Evolutionary conservation across 176 grass and related monocot genomes (phyloP).

Genomic region (Zea mays): Zm-B73-REFERENCE-NAM-5.0 NC_050100.1:208860501-208861000

Average conservation of each 20-base stretch:
- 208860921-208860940: slow-evolving; percentile 60
- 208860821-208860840: slow-evolving; percentile 61
- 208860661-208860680: neutral
- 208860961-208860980: slow-evolving; percentile 33
- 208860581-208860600: slow-evolving; percentile 28
- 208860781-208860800: slow-evolving; percentile 18
- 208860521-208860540: slow-evolving; percentile 37
- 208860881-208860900: slow-evolving; percentile 74
- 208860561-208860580: slow-evolving; percentile 42
- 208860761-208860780: slow-evolving; percentile 3
- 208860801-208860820: slow-evolving; percentile 46
- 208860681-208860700: slow-evolving; percentile 10
- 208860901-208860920: slow-evolving; percentile 66
- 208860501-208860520: slow-evolving; percentile 24
- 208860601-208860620: slow-evolving; percentile 32
- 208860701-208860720: slow-evolving; percentile 37
- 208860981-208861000: slow-evolving; percentile 18
- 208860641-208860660: slow-evolving; percentile 17
- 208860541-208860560: slow-evolving; percentile 32
- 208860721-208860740: slow-evolving; percentile 14
- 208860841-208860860: slow-evolving; percentile 91
- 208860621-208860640: slow-evolving; percentile 12
- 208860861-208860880: slow-evolving; percentile 64
- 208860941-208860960: slow-evolving; percentile 49
- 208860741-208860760: slow-evolving; percentile 27